Evolutionary conservation across 176 grass and related monocot genomes (phyloP), one percentile per base, ranked within the genome.

Genomic region (Aegilops umbellulata): DNA sequence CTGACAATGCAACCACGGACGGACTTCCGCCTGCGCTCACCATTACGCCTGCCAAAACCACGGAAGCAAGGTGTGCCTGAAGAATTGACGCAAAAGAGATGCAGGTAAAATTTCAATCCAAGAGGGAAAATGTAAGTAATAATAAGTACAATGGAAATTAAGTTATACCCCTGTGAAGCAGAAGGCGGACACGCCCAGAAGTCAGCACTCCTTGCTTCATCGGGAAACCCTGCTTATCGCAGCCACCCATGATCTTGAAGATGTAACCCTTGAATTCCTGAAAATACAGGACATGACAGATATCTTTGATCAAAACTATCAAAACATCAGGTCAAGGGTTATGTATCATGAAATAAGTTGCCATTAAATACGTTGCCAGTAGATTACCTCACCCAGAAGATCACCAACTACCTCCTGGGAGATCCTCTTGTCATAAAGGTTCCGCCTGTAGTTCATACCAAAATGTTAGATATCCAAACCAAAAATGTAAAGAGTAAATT

Each of bases 211-310:
- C 95, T 80, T 97, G 95, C 84, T 97, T 97, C 95, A 97, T 95
- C 2, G 90, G 95, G 69, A 97, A 97, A 2, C 90, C 95, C 86
- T 97, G 95, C 70, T 97, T 95, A 76, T 97, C 95, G 31, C 95
- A 97, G 0, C 95, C 95, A 17, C 95, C 92, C 95, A 97, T 95
- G 51, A 97, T 97, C 77, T 97, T 97, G 85, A 97, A 97, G 3
- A 95, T 89, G 14, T 97, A 97, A 31, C 95, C 95, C 82, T 91
- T 97, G 90, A 97, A 95, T 69, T 97, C 92, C 95, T 95, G 73
- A 14, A 71, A 31, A 65, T 6, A 84, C 15, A 31, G 12, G 66
- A 86, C 80, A 2, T 46, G 2, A 63, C 20, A 80, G 4, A 64
- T 19, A 22, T 24, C 49, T 61, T 58, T 58, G 53, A 58, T 58